A percentile compares a stretch with the other conserved stretches of the same genome.
Conservation (phyloP, 106 monocot genomes). For the Vanilla planifolia region DNA sequence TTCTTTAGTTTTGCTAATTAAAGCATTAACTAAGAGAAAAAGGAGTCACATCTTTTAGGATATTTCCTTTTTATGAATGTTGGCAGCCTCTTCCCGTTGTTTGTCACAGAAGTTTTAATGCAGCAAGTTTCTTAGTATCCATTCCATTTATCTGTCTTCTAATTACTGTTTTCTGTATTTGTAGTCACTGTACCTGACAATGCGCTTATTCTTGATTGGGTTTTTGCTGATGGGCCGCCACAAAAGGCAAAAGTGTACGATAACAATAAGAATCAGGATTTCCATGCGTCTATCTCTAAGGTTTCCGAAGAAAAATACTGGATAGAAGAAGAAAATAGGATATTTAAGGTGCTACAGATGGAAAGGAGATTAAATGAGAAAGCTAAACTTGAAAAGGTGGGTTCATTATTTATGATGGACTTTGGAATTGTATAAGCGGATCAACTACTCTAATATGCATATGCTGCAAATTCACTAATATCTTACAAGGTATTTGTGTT, state of each 20-base stretch:
- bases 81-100: too few species aligned
- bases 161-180: constrained; percentile 9
- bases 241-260: constrained; percentile 69
- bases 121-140: background rate
- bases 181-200: constrained; percentile 69
- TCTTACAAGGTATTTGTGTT: background rate
- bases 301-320: constrained; percentile 57
- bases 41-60: too few species aligned
- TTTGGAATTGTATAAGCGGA: background rate
- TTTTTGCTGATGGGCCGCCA: constrained; percentile 95
- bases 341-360: constrained; percentile 58
- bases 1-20: too few species aligned
- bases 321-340: constrained; percentile 71
- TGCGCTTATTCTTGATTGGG: constrained; percentile 83
- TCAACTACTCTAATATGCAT: background rate
- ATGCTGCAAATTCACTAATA: background rate
- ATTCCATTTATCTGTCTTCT: background rate
- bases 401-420: constrained; percentile 3
- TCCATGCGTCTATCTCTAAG: constrained; percentile 61
- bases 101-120: background rate
- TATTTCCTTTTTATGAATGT: too few species aligned
- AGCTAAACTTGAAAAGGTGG: constrained; percentile 49
- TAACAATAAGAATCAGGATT: constrained; percentile 76
- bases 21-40: too few species aligned
- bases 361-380: constrained; percentile 63